Evolutionary conservation across 371 early-diverging fungal genomes (phyloP), one percentile per base, ranked within the genome.

Genomic region (Pancytospora epiphaga): DNA sequence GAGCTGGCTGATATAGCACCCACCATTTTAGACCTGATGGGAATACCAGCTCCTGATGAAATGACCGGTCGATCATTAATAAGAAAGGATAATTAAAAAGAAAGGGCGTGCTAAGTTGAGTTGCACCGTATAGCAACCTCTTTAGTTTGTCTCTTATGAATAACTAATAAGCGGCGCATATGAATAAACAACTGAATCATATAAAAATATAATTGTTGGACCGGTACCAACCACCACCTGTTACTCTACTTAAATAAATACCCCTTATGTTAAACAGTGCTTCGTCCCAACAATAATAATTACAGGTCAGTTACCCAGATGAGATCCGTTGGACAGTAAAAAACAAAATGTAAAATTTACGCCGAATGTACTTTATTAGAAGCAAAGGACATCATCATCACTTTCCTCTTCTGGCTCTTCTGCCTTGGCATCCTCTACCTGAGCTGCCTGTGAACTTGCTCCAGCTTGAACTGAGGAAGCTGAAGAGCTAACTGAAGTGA

Each of bases 1-100:
- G 18, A 27, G 66, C n/a, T 98, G 50, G 89, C 89, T 76, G 97
- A 96, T 84, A 94, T 97, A 50, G 97, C 97, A 2, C 99, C 99
- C 37, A 97, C 99, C 0, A 80, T 98, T 58, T 85, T 97, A 49
- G 83, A 85, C 37, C 85, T 90, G 52, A 89, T 96, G 91, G 93
- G 92, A 27, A 78, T 95, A 58, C 85, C 87, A 54, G 79, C 87
- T 25, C 99, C 99, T 25, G 84, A 86, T 64, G 92, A 92, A 76
- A 97, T 98, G 98, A 90, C 90, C 36, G 99, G 99, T n/a, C 58
- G 9, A 0, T 40, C 66, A 47, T 77, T 33, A 1, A 52, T 62
- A 9, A 37, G 30, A 22, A 22, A 1, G 0, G n/a, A 1, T 34
- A 40, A 64, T 27, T n/a, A n/a, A n/a, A n/a, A n/a, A n/a, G n/a